Conservation (phyloP, 202 grass and related monocot species). For the Dendrocalamus latiflorus region DNA sequence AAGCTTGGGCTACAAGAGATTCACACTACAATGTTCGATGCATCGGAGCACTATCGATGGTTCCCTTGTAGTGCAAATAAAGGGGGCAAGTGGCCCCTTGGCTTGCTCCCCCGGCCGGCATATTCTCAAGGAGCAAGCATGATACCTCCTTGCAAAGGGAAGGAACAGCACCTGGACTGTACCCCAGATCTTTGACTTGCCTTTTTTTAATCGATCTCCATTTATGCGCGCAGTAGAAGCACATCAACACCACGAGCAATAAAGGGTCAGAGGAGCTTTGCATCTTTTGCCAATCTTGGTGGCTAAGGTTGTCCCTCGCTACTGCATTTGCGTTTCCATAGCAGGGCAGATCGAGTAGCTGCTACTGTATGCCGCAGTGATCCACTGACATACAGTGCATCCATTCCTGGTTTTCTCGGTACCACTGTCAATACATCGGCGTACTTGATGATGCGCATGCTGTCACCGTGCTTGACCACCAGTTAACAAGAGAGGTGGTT, state of each 20-base stretch:
- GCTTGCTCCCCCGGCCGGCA: background rate
- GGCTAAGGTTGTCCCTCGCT: background rate
- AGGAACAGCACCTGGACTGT: background rate
- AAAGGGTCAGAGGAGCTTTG: background rate
- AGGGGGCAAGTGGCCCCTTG: no score
- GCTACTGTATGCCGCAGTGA: background rate
- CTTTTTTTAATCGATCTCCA: background rate
- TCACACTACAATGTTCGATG: background rate
- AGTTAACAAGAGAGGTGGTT: no score
- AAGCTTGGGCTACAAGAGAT: background rate
- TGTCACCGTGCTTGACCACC: no score
- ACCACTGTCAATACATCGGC: no score
- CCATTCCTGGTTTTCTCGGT: no score
- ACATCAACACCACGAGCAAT: background rate
- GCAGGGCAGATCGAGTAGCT: no score
- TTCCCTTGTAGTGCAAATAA: no score
- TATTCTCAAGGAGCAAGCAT: slow-evolving; percentile 32
- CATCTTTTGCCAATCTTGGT: slow-evolving; percentile 16
- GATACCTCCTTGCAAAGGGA: background rate
- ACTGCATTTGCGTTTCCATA: background rate
- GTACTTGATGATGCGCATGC: no score
- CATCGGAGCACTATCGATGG: background rate
- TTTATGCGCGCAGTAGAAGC: background rate
- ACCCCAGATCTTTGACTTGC: background rate
- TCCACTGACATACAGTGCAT: background rate